phyloP scores from a whole-genome alignment of 306 rosid genomes.

The Luffa acutangula region DNA sequence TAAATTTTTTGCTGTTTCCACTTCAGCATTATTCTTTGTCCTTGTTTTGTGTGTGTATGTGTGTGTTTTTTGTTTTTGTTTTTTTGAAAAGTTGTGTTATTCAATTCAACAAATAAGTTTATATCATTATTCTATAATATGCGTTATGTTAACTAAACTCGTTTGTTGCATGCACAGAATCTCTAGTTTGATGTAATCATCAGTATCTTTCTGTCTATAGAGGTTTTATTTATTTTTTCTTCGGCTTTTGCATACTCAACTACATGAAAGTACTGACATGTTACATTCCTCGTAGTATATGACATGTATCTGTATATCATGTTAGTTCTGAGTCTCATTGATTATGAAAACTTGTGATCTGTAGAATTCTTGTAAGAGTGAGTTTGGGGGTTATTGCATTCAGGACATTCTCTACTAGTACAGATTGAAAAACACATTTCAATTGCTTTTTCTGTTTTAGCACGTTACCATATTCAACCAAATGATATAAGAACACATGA shows the following conservation, averaged over 20 bases:
- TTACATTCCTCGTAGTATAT: background rate
- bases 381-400: background rate
- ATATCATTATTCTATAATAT: background rate
- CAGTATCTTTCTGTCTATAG: background rate
- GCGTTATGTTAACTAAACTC: background rate
- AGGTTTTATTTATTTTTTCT: background rate
- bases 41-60: too few relatives aligned
- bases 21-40: background rate
- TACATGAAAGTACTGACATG: background rate
- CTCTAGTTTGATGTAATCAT: background rate
- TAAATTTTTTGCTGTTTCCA: background rate
- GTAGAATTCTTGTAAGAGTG: background rate
- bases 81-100: background rate
- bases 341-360: background rate
- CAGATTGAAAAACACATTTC: background rate
- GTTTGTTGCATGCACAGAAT: background rate
- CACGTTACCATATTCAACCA: background rate
- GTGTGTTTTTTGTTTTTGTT: too few relatives aligned
- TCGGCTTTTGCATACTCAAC: background rate
- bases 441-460: background rate
- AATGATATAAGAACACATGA: background rate
- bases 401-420: background rate
- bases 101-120: background rate
- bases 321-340: background rate
- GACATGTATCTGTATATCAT: background rate